Evolutionary conservation across 495 filamentous ascomycete species (phyloP).

Genomic region (Penicillium tannophilum): DNA sequence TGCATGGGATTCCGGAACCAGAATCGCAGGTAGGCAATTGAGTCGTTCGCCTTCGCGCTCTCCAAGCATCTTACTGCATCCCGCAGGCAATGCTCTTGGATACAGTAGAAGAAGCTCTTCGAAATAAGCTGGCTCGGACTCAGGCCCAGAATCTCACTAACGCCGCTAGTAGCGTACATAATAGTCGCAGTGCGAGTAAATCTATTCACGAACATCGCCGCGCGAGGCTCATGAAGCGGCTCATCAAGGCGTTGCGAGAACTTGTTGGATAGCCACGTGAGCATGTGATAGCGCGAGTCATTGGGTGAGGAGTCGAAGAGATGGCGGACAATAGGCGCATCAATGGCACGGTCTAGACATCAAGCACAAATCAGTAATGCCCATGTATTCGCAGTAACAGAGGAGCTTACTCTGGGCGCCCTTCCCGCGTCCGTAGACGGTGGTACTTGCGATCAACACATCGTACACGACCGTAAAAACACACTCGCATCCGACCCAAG

Average conservation of each 20-base stretch:
- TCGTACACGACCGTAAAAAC: conserved; percentile 88
- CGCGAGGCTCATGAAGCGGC: conserved; percentile 72
- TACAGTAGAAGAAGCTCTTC: conserved; percentile 31
- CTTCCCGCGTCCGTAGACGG: conserved; percentile 69
- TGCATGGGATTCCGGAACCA: conserved; percentile 74
- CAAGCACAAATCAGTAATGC: background rate
- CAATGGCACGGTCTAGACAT: conserved; percentile 67
- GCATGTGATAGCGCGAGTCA: conserved; percentile 90
- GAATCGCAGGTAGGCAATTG: conserved; percentile 91
- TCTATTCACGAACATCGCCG: conserved; percentile 83
- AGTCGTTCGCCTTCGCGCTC: conserved; percentile 88
- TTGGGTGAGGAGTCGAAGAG: conserved; percentile 79
- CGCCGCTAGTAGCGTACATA: conserved; percentile 82
- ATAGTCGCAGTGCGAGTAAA: conserved; percentile 82
- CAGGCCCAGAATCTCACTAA: conserved; percentile 72
- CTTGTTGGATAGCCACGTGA: conserved; percentile 80
- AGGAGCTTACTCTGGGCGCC: conserved; percentile 71
- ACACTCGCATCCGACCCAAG: conserved; percentile 83
- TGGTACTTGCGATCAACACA: conserved; percentile 83
- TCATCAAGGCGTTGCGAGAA: conserved; percentile 67
- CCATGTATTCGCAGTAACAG: conserved; percentile 3
- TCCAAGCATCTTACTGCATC: conserved; percentile 79
- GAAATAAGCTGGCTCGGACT: conserved; percentile 34
- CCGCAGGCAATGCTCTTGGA: conserved; percentile 54
- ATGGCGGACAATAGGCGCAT: conserved; percentile 75